Percentiles rank a stretch among this genome's conserved stretches.
phyloP scores from a whole-genome alignment of 1,284 basidiomycete genomes.

The Trametes polyzona region DNA sequence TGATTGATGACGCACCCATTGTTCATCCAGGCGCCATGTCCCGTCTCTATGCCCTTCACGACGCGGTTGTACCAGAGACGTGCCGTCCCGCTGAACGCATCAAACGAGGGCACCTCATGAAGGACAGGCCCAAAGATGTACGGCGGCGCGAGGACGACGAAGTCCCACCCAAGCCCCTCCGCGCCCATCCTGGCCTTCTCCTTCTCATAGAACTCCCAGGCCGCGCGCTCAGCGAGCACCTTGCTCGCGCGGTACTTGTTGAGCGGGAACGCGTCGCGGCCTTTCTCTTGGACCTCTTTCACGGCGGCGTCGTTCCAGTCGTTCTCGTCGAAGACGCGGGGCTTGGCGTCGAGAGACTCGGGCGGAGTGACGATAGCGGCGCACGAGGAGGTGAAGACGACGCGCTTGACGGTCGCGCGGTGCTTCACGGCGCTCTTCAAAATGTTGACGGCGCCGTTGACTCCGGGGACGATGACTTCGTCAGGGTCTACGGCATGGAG shows the following conservation, averaged over 20 bases:
- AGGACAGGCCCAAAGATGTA: constrained; percentile 51
- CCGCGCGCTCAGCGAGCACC: constrained; percentile 66
- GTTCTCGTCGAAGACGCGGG: constrained; percentile 40
- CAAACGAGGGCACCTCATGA: constrained; percentile 50
- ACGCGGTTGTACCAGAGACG: constrained; percentile 37
- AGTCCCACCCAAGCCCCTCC: constrained; percentile 49
- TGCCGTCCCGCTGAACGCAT: constrained; percentile 57
- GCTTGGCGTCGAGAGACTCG: not conserved
- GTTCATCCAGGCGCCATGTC: constrained; percentile 9
- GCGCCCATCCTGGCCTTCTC: constrained; percentile 41
- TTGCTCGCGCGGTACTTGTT: constrained; percentile 64
- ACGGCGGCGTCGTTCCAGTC: constrained; percentile 69
- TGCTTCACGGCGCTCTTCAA: constrained; percentile 30
- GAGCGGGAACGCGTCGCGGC: constrained; percentile 43
- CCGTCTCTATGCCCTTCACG: constrained; percentile 30
- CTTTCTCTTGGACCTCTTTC: constrained; percentile 52
- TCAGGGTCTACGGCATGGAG: constrained; percentile 38
- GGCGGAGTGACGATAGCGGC: constrained; percentile 37
- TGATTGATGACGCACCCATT: too few species aligned
- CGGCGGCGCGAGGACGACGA: constrained; percentile 58
- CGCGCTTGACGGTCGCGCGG: constrained; percentile 56
- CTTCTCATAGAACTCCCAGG: constrained; percentile 60
- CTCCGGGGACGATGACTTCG: constrained; percentile 37
- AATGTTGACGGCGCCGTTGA: constrained; percentile 33
- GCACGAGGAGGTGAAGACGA: constrained; percentile 67